Evolutionary conservation across 257 asterid genomes (phyloP).

Genomic region (Solanum peruvianum): DNA sequence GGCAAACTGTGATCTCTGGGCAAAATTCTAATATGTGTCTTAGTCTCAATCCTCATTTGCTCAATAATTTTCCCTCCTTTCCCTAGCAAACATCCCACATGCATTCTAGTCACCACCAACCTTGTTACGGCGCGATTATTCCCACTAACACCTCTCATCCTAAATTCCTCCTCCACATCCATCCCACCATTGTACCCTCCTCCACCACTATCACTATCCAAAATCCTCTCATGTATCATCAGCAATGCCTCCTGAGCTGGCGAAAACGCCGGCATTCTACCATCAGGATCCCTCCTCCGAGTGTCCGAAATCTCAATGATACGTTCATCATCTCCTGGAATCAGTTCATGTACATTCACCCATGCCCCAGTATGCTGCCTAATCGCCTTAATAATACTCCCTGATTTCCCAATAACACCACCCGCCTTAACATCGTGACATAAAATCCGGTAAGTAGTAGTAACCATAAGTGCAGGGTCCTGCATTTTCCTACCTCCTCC

Average conservation of each 20-base stretch:
- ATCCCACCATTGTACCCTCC: conserved; percentile 38
- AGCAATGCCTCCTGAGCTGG: conserved; percentile 92
- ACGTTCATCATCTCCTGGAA: conserved; percentile 85
- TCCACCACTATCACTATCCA: conserved; percentile 53
- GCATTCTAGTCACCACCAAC: conserved; percentile 79
- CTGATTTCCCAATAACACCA: conserved; percentile 93
- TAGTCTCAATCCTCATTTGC: conserved; percentile 88
- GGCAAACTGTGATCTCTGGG: conserved; percentile 78
- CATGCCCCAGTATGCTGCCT: conserved; percentile 96
- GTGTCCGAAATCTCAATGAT: conserved; percentile 85
- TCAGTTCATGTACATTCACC: conserved; percentile 79
- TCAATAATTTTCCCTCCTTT: conserved; percentile 95
- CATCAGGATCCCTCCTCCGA: conserved; percentile 64
- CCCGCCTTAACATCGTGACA: conserved; percentile 85
- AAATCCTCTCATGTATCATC: conserved; percentile 75
- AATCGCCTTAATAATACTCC: conserved; percentile 73
- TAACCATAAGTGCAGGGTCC: conserved; percentile 54
- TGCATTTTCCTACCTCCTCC: conserved; percentile 47
- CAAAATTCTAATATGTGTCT: conserved; percentile 82
- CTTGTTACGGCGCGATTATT: conserved; percentile 56
- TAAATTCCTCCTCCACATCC: conserved; percentile 29
- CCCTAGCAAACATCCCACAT: conserved; percentile 86
- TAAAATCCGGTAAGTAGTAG: conserved; percentile 71
- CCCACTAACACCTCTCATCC: conserved; percentile 15
- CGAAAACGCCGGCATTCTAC: conserved; percentile 54